Percentiles rank a stretch among this genome's conserved stretches.
These are phyloP conservation scores for Paraleonurus japonicus DNA, from an alignment of 257 asterid genomes.

Conservation along the genomic window DNA sequence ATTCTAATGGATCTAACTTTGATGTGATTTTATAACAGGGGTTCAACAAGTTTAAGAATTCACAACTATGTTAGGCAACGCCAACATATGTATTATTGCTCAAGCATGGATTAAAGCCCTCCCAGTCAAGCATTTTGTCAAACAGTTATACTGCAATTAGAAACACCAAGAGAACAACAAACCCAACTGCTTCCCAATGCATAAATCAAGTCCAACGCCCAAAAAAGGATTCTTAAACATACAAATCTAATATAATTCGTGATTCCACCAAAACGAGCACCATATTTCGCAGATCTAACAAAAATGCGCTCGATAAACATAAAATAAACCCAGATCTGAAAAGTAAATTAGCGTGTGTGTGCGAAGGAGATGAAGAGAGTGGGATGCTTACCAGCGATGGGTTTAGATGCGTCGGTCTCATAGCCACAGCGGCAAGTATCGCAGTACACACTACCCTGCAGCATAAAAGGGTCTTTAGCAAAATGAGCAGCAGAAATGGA, in stretches of 20 bases:
- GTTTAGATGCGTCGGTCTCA: conserved; percentile 52
- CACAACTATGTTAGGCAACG: neutral
- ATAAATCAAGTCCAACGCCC: neutral
- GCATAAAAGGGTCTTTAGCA: conserved; percentile 25
- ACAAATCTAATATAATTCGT: neutral
- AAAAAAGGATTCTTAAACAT: neutral
- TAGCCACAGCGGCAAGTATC: conserved; percentile 85
- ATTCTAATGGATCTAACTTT: neutral
- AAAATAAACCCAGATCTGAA: conserved; percentile 1
- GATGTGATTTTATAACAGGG: neutral
- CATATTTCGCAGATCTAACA: conserved; percentile 14
- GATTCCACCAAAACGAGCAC: neutral
- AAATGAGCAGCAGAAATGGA: conserved; percentile 35
- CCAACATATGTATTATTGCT: neutral
- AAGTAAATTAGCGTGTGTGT: neutral
- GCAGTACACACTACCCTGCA: conserved; percentile 56
- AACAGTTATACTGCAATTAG: neutral
- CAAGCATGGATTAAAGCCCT: neutral
- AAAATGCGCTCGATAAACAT: neutral
- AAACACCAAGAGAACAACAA: neutral
- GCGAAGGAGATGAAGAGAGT: neutral
- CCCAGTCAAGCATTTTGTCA: neutral
- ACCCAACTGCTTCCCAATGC: neutral
- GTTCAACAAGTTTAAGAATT: neutral
- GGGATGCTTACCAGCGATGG: conserved; percentile 35